Percentiles rank a stretch among this genome's conserved stretches.
Conservation (phyloP, 495 filamentous ascomycete species). For the Hypoxylon rickii region DNA sequence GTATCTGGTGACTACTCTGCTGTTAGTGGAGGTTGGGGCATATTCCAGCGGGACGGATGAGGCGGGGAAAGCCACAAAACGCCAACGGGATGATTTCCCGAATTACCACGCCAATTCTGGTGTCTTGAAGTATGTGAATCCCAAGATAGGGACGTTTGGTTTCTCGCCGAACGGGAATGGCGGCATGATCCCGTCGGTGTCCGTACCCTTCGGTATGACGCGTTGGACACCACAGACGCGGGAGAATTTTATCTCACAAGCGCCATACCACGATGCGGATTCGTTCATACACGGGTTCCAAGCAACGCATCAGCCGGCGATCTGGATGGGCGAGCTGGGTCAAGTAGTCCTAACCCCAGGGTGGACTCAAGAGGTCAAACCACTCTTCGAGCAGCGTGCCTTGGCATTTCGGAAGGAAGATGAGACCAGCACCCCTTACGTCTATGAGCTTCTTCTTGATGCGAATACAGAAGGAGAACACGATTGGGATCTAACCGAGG, state of each 20-base stretch:
- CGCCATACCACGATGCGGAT: conserved; percentile 38
- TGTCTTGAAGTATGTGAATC: conserved; percentile 39
- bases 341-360: conserved; percentile 35
- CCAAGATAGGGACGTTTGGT: conserved; percentile 38
- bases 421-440: conserved; percentile 37
- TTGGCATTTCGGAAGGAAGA: conserved; percentile 39
- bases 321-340: conserved; percentile 43
- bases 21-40: no score
- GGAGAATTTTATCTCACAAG: conserved; percentile 42
- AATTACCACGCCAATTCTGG: conserved; percentile 34
- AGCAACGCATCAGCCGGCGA: conserved; percentile 42
- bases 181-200: conserved; percentile 43
- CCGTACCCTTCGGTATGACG: conserved; percentile 42
- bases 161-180: conserved; percentile 37
- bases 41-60: background rate
- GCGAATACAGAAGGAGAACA: conserved; percentile 36
- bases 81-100: background rate
- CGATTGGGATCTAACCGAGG: conserved; percentile 35
- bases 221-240: conserved; percentile 42
- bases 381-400: conserved; percentile 36
- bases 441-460: conserved; percentile 37
- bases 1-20: no score
- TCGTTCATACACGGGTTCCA: conserved; percentile 39
- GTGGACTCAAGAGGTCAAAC: conserved; percentile 27
- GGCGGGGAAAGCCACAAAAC: background rate